Percentiles rank a stretch among this genome's conserved stretches.
Evolutionary conservation across 2,329 filamentous ascomycete genomes (phyloP).

Genomic region (Phaeomoniella chlamydospora): DNA sequence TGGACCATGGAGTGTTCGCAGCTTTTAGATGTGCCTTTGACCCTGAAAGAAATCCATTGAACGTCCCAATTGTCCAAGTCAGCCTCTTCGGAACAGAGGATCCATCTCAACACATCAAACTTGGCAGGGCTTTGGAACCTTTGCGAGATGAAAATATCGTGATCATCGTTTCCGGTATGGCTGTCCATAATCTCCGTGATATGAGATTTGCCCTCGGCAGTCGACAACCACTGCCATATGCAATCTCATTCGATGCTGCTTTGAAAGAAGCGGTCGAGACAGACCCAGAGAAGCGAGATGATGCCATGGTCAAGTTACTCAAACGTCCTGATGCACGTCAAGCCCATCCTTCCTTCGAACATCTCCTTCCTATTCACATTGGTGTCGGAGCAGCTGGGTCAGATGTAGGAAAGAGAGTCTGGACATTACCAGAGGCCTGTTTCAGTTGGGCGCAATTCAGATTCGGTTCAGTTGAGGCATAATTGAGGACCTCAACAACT

Average conservation of each 20-base stretch:
- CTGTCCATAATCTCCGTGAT: constrained; percentile 55
- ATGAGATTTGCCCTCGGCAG: constrained; percentile 30
- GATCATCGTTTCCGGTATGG: constrained; percentile 61
- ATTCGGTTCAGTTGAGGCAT: constrained; percentile 25
- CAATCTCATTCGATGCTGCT: constrained; percentile 50
- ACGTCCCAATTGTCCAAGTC: constrained; percentile 57
- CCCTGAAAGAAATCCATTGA: constrained; percentile 45
- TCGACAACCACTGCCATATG: constrained; percentile 37
- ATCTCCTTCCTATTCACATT: constrained; percentile 46
- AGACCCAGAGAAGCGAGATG: constrained; percentile 25
- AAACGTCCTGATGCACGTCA: constrained; percentile 38
- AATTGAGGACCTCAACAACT: not conserved
- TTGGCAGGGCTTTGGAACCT: constrained; percentile 51
- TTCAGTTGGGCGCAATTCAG: constrained; percentile 42
- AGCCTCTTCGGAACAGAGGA: constrained; percentile 53
- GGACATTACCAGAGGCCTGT: constrained; percentile 34
- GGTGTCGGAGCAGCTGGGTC: constrained; percentile 39
- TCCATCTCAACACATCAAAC: constrained; percentile 48
- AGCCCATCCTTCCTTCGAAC: constrained; percentile 51
- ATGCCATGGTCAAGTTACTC: constrained; percentile 30
- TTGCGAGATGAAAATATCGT: constrained; percentile 54
- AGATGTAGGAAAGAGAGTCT: constrained; percentile 29
- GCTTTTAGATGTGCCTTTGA: constrained; percentile 38
- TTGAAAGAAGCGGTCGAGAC: constrained; percentile 49
- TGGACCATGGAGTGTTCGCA: constrained; percentile 61